phyloP scores from a whole-genome alignment of 495 filamentous ascomycete genomes.

The Penicillium angulare region DNA sequence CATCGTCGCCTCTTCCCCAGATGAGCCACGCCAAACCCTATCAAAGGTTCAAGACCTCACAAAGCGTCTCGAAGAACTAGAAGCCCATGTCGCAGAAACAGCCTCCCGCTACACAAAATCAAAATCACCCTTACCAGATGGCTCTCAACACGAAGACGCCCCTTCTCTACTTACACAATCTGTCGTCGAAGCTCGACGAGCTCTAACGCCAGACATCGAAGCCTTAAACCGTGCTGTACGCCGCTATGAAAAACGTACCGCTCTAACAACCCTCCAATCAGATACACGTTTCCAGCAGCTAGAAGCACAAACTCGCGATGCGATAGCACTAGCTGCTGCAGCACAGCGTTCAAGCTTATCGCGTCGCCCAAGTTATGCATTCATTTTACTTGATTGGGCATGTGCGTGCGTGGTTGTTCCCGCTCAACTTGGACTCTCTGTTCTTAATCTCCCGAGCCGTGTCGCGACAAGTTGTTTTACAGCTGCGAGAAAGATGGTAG shows the following conservation, averaged over 20 bases:
- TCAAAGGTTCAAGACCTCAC: slow-evolving; percentile 56
- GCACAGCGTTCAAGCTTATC: slow-evolving; percentile 51
- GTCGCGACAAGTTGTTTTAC: slow-evolving; percentile 18
- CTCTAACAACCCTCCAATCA: slow-evolving; percentile 66
- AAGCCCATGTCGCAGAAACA: slow-evolving; percentile 54
- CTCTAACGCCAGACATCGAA: slow-evolving; percentile 78
- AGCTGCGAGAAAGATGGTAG: slow-evolving; percentile 11
- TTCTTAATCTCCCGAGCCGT: slow-evolving; percentile 25
- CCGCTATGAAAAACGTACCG: slow-evolving; percentile 88
- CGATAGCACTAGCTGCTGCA: slow-evolving; percentile 73
- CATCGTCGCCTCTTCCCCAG: slow-evolving; percentile 54
- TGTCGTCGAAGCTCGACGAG: slow-evolving; percentile 58
- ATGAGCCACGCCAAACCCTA: slow-evolving; percentile 33
- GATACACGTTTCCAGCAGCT: slow-evolving; percentile 71
- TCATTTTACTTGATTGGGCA: slow-evolving; percentile 25
- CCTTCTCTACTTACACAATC: slow-evolving; percentile 46
- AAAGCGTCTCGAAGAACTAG: slow-evolving; percentile 67
- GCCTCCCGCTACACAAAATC: slow-evolving; percentile 21
- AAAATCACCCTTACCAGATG: slow-evolving; percentile 8
- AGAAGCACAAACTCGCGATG: slow-evolving; percentile 69
- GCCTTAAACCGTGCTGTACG: slow-evolving; percentile 86
- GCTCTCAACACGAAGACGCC: slow-evolving; percentile 17
- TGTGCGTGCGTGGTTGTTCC: slow-evolving; percentile 32
- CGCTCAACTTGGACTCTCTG: slow-evolving; percentile 21
- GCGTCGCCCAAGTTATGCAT: slow-evolving; percentile 19